Conservation (phyloP, 2,329 filamentous ascomycete genomes). For the Aspergillus sp. region DNA sequence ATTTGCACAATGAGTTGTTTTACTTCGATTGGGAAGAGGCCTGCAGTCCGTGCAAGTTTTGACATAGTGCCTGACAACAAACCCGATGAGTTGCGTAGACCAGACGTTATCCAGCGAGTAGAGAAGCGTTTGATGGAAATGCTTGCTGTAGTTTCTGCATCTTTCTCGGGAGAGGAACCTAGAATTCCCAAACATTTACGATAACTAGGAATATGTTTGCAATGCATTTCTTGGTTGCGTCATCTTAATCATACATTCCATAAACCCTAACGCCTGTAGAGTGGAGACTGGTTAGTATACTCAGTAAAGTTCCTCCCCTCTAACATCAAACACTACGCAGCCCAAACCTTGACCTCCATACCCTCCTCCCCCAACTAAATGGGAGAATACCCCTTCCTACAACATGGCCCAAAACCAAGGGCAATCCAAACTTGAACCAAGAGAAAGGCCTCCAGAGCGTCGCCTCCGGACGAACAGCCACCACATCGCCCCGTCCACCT, state of each 20-base stretch:
- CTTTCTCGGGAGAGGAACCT: too few relatives aligned
- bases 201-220: too few relatives aligned
- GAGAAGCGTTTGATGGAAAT: too few relatives aligned
- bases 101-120: too few relatives aligned
- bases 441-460: conserved; percentile 16
- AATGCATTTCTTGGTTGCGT: too few relatives aligned
- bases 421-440: conserved; percentile 26
- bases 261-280: not conserved
- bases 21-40: too few relatives aligned
- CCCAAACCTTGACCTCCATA: not conserved
- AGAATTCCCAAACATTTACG: too few relatives aligned
- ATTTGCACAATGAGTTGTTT: not conserved
- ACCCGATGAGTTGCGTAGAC: too few relatives aligned
- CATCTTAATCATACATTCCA: too few relatives aligned
- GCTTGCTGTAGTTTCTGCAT: too few relatives aligned
- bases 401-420: conserved; percentile 22
- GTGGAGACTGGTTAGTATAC: not conserved
- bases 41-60: too few relatives aligned
- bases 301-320: not conserved
- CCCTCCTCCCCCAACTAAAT: conserved; percentile 18
- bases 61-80: too few relatives aligned
- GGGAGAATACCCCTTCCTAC: conserved; percentile 20
- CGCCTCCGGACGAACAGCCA: conserved; percentile 8
- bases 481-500: not conserved
- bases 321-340: not conserved